Evolutionary conservation across 208 protist species (phyloP), one percentile per base, ranked within the genome.

Genomic region (Leishmania guyanensis): DNA sequence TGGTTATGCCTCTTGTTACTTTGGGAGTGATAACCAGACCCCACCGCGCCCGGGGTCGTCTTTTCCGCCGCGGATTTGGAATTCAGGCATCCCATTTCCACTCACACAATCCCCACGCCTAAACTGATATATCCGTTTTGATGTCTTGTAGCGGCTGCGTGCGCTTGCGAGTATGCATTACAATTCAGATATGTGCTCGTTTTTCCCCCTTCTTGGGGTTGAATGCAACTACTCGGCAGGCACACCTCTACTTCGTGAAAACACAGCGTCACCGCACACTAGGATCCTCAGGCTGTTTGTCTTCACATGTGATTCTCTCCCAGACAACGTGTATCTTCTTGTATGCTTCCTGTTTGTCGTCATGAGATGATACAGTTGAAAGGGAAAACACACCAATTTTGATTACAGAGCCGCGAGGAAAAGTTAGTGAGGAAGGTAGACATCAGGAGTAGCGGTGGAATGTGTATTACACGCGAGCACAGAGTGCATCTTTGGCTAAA

Each of bases 41-140:
- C 66, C 14, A 17, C 73, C 5, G 71, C 70, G 33, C 43, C 69
- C 10, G 68, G 4, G 10, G 68, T 80, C 46, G 73, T 20, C 79
- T 86, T 92, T 70, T 88, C 82, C 8, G 82, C 76, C 26, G 78
- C 78, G 9, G 89, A 75, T 62, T 92, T 92, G 62, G 86, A 91
- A 78, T 90, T 92, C 51, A 91, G 83, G 75, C 88, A 93, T 54
- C 88, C 88, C 88, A 93, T 92, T 54, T 75, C n/a, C 12, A 33
- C 46, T 20, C 70, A 26, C 12, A 39, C 48, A 58, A 39, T 58
- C 22, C 48, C 46, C 70, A 75, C 70, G n/a, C 48, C 43, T 36
- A 60, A 10, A 33, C 70, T 56, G 26, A 58, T 76, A 62, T 43
- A 26, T 26, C 17, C 20, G n/a, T 76, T 77, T 77, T 48, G 0